Base-by-base conservation (phyloP, 306 rosid species). In the Rosa rugosa region DNA sequence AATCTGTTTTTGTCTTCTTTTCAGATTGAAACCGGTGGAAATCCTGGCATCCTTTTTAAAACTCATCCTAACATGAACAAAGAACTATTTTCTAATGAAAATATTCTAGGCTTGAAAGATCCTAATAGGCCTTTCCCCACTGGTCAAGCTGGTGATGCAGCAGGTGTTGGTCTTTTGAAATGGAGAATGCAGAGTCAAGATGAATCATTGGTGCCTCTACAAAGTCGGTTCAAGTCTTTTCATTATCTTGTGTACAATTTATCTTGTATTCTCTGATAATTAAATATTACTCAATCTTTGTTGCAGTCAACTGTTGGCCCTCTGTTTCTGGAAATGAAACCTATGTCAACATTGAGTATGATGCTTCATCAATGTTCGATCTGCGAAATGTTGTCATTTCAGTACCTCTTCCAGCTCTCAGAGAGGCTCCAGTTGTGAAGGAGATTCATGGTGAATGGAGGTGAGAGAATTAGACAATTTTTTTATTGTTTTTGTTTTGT, bases 281-380 rank as follows among this genome's bases (percentile, higher is more conserved):
- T 88, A 56, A 67, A 42, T 72, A 80, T 76, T 62, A 50, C 3
- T 77, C 44, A 71, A 27, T 83, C 56, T 75, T 54, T 76, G 68
- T 82, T 91, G 84, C 94, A 93, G 99, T 96, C 87, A 96, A 93
- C 86, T 96, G 99, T 82, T 96, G 97, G 99, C 99, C 99, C 71
- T 90, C 98, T 63, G 91, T 90, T 82, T 96, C 97, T 85, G 98
- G 99, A 79, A 91, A 89, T 83, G 99, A 93, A 81, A 95, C 97
- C 79, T 95, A 90, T 76, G 99, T 95, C 67, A 95, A 89, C 87
- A 91, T 95, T 85, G 99, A 95, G 76, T 95, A 95, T 36, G 99
- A 95, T 69, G 96, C 99, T 75, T 91, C 98, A 12, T 82, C 97
- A 72, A 80, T 91, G 94, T 95, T 88, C 79, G 93, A 92, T 76